Evolutionary conservation across 148 eudicot genomes (phyloP), one percentile per base, ranked within the genome.

Genomic region (Fagopyrum homotropicum): DNA sequence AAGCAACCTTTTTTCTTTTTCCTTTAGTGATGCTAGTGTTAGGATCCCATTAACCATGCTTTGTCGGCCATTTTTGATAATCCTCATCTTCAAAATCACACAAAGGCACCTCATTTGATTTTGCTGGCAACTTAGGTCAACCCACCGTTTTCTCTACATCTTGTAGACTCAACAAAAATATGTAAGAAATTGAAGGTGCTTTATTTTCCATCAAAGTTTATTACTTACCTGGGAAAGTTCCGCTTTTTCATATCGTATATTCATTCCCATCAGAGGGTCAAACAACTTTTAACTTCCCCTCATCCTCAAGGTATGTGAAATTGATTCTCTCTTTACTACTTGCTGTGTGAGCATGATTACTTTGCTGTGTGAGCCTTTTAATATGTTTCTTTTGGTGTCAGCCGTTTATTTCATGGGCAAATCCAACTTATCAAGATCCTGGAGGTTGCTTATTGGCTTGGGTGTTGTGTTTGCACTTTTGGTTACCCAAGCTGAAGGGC

Each of bases 401-500:
- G 26, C 0, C 26, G 26, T 22, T 22, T 0, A 22, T 22, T 57
- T 57, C 64, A 57, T 57, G 64, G 64, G 64, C 64, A 57, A 57
- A 57, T 57, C 22, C 64, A 57, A 19, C 30, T 19, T 17, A 29
- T 6, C 10, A 29, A 6, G 35, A 57, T 57, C 64, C 6, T 57
- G 64, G 64, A 57, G 64, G 78, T 26, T 77, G 76, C 59, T 77
- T 45, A 75, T 77, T 26, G 83, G 75, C 35, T 56, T 84, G 64
- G 69, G 76, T 64, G 0, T 84, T 57, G 79, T 82, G 10, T 52
- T 56, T 70, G 78, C 64, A 69, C 75, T 82, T 56, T 19, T 88
- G 82, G 45, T 84, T 82, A 76, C 26, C 76, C 80, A 83, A 77
- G 82, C 89, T 40, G 72, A 83, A 75, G 98, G 83, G 54, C 76